Evolutionary conservation across 2,329 filamentous ascomycete genomes (phyloP).

Genomic region (Xylaria sp.): DNA sequence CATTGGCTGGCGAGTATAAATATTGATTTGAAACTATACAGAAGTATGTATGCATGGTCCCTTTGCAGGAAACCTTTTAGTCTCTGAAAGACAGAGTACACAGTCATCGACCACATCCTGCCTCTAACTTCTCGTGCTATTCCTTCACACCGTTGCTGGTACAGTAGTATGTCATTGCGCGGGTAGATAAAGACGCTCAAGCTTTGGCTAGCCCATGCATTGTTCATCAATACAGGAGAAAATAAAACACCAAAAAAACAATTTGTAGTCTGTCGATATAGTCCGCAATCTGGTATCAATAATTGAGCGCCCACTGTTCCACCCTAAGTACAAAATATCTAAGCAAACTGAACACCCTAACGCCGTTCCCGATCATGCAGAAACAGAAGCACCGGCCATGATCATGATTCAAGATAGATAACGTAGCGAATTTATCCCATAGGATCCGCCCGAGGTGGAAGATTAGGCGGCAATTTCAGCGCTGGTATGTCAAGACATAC

Average conservation of each 20-base stretch:
- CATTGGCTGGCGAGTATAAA: background rate
- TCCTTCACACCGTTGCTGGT: background rate
- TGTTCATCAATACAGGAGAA: background rate
- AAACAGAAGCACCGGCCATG: background rate
- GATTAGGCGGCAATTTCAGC: background rate
- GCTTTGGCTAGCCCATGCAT: background rate
- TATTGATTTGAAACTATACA: background rate
- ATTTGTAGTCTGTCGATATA: constrained; percentile 19
- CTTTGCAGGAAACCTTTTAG: background rate
- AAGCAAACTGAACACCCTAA: constrained; percentile 12
- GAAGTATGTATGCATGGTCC: background rate
- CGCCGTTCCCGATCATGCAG: constrained; percentile 10
- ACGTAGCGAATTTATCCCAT: constrained; percentile 16
- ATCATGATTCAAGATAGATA: constrained; percentile 1
- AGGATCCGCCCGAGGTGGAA: background rate
- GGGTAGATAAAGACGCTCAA: background rate
- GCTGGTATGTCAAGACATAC: background rate
- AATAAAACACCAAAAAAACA: background rate
- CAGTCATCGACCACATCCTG: background rate
- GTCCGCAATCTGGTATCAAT: constrained; percentile 25
- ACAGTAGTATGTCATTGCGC: background rate
- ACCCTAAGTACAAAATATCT: constrained; percentile 2
- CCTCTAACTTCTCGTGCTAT: background rate
- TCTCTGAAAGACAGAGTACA: background rate
- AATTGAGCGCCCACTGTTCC: constrained; percentile 2